Evolutionary conservation across 768 basidiomycete genomes (phyloP).

Genomic region (Naganishia randhawae): DNA sequence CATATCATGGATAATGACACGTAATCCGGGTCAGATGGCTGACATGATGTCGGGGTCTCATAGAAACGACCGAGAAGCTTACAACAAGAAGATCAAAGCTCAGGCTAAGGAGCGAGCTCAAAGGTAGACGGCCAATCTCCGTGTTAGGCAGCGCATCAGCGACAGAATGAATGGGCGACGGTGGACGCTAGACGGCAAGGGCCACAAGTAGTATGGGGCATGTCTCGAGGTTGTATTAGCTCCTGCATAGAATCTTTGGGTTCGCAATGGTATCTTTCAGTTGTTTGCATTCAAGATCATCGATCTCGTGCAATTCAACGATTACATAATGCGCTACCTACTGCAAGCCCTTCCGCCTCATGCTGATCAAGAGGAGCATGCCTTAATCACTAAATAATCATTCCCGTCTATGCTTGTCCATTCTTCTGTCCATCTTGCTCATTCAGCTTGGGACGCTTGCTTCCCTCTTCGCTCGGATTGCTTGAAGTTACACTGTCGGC

Average conservation of each 20-base stretch:
- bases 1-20: no score
- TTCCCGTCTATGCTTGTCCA: not conserved
- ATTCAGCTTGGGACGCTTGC: constrained; percentile 19
- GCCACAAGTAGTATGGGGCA: not conserved
- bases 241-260: no score
- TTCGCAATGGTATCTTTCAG: not conserved
- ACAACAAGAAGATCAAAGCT: constrained; percentile 75
- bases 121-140: constrained; percentile 57
- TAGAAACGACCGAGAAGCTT: constrained; percentile 89
- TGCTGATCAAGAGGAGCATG: not conserved
- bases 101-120: constrained; percentile 89
- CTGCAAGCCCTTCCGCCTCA: not conserved
- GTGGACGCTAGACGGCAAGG: not conserved
- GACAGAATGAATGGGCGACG: not conserved
- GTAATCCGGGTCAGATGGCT: not conserved
- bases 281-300: not conserved
- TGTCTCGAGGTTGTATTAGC: not conserved
- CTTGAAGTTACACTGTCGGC: not conserved
- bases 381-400: not conserved
- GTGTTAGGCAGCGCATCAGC: not conserved
- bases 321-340: not conserved
- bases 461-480: constrained; percentile 4
- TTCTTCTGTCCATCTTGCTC: not conserved
- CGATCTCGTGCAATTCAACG: not conserved
- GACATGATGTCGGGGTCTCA: constrained; percentile 20